phyloP scores from a whole-genome alignment of 169 alveolate species.

The Babesia sp. region DNA sequence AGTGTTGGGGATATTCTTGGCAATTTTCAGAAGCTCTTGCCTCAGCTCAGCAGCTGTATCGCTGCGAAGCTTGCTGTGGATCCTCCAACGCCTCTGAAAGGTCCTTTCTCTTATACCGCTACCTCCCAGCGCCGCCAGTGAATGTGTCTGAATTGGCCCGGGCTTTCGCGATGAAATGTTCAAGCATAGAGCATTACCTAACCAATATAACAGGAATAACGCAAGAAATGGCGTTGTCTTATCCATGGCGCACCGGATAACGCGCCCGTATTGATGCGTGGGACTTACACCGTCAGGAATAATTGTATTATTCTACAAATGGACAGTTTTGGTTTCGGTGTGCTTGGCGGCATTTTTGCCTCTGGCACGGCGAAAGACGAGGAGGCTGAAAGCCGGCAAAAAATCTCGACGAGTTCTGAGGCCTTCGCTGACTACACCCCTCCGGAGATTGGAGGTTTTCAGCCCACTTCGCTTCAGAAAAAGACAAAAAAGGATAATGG shows the following conservation, averaged over 20 bases:
- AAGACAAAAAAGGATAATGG: conserved; percentile 19
- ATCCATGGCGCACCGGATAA: neutral
- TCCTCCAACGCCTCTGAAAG: conserved; percentile 37
- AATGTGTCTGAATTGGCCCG: neutral
- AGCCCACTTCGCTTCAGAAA: conserved; percentile 37
- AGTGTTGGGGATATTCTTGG: neutral
- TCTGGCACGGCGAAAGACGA: conserved; percentile 21
- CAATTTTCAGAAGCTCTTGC: conserved; percentile 3
- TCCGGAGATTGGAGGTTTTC: conserved; percentile 54
- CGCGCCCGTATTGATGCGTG: neutral
- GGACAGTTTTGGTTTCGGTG: conserved; percentile 67
- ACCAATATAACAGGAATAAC: neutral
- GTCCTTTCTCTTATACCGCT: conserved; percentile 29
- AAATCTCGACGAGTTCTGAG: conserved; percentile 15
- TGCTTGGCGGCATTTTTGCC: conserved; percentile 65
- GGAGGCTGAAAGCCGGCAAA: conserved; percentile 40
- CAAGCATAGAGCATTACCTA: neutral
- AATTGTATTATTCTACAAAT: conserved; percentile 1
- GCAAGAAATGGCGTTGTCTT: neutral
- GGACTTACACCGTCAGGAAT: neutral
- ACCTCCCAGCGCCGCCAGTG: conserved; percentile 36
- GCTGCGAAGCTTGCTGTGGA: neutral
- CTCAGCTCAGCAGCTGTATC: neutral
- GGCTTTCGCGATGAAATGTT: neutral
- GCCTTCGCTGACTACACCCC: conserved; percentile 56